Percentiles rank a stretch among this genome's conserved stretches.
These are phyloP conservation scores for Salix brachista DNA, from an alignment of 345 rosid genomes.

Conservation along the genomic window DNA sequence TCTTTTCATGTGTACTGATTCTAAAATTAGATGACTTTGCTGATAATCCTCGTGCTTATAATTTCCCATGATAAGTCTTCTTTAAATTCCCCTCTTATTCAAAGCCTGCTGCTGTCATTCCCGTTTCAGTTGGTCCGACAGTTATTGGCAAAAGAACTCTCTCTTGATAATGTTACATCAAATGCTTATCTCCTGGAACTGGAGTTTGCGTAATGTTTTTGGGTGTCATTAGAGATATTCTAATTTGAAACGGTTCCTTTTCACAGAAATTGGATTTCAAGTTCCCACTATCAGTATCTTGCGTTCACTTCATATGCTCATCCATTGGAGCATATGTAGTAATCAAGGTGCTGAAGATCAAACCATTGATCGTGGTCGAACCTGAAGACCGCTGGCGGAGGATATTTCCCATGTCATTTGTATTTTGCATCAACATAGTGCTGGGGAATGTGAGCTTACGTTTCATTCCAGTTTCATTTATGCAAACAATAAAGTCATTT, in stretches of 20 bases:
- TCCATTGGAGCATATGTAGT: slow-evolving; percentile 87
- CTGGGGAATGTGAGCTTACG: slow-evolving; percentile 92
- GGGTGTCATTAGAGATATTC: neutral
- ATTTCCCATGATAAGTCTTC: neutral
- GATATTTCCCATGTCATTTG: slow-evolving; percentile 98
- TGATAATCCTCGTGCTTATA: neutral
- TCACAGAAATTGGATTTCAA: slow-evolving; percentile 92
- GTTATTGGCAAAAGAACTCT: neutral
- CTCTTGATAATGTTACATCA: neutral
- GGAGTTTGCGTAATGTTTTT: neutral
- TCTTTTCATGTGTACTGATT: neutral
- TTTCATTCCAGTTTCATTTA: slow-evolving; percentile 95
- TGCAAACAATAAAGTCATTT: slow-evolving; percentile 99
- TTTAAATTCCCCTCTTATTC: neutral
- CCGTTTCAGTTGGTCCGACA: neutral
- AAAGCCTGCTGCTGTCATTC: neutral
- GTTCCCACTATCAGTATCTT: slow-evolving; percentile 89
- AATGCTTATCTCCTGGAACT: neutral
- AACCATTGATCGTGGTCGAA: slow-evolving; percentile 79
- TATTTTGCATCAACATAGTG: slow-evolving; percentile 94
- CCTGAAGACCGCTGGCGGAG: slow-evolving; percentile 96
- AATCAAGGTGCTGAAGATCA: slow-evolving; percentile 84
- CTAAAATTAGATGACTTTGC: neutral
- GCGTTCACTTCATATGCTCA: slow-evolving; percentile 94
- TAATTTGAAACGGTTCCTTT: slow-evolving; percentile 12